phyloP scores from a whole-genome alignment of 2,329 filamentous ascomycete genomes.

The Emmonsia crescens region DNA sequence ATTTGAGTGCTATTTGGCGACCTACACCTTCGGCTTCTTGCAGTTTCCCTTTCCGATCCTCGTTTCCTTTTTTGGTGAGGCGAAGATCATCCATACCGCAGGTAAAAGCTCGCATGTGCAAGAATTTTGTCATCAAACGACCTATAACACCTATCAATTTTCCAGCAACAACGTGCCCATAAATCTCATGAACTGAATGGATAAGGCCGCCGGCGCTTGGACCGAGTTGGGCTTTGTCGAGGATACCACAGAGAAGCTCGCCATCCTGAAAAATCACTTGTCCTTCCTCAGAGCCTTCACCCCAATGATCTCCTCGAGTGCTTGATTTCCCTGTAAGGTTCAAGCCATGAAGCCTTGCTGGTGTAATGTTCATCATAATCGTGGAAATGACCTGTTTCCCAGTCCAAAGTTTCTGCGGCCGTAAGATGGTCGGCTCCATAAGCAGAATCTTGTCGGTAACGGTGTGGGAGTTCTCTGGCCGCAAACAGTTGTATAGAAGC shows the following conservation, averaged over 20 bases:
- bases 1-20: constrained; percentile 69
- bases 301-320: constrained; percentile 72
- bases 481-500: constrained; percentile 78
- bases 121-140: constrained; percentile 73
- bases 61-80: constrained; percentile 70
- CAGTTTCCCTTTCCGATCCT: constrained; percentile 56
- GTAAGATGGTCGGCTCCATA: constrained; percentile 68
- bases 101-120: constrained; percentile 90
- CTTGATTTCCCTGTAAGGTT: constrained; percentile 71
- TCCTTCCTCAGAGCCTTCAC: constrained; percentile 58
- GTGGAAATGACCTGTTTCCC: constrained; percentile 94
- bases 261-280: constrained; percentile 74
- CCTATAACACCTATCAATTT: constrained; percentile 83
- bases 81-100: constrained; percentile 95
- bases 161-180: constrained; percentile 77
- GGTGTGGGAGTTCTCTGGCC: constrained; percentile 84
- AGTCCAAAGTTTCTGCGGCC: constrained; percentile 76
- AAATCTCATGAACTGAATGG: constrained; percentile 86
- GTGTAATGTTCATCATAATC: constrained; percentile 83
- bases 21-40: constrained; percentile 58
- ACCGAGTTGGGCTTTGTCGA: constrained; percentile 93
- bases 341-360: constrained; percentile 61
- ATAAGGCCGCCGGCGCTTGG: constrained; percentile 77
- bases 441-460: constrained; percentile 71
- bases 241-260: constrained; percentile 77